These are phyloP conservation scores for Wallacemonas sp. DNA, from an alignment of 208 protist species.

Conservation along the genomic window DNA sequence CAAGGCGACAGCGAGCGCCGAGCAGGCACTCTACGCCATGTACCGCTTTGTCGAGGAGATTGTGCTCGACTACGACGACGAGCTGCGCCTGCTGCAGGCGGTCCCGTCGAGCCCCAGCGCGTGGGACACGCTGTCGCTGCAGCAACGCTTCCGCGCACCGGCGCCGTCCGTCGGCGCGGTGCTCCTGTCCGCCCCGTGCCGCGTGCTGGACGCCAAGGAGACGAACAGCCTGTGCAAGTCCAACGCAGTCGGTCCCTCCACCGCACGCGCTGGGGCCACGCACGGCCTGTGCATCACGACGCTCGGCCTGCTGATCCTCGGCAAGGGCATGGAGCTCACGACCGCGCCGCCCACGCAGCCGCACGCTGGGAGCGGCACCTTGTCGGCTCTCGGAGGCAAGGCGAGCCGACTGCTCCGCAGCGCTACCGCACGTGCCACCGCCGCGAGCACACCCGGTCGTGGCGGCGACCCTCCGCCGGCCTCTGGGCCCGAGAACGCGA, in stretches of 20 bases:
- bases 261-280: slow-evolving; percentile 16
- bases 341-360: neutral
- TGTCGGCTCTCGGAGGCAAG: slow-evolving; percentile 15
- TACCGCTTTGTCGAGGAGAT: slow-evolving; percentile 71
- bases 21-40: slow-evolving; percentile 31
- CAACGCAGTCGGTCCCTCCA: slow-evolving; percentile 5
- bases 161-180: slow-evolving; percentile 28
- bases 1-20: neutral
- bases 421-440: slow-evolving; percentile 12
- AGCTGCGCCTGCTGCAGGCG: slow-evolving; percentile 26
- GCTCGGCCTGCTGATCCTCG: slow-evolving; percentile 38
- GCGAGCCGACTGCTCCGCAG: slow-evolving; percentile 20
- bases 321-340: slow-evolving; percentile 22
- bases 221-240: neutral
- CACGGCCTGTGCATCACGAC: slow-evolving; percentile 39
- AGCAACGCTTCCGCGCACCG: slow-evolving; percentile 20
- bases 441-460: neutral
- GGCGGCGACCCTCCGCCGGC: neutral
- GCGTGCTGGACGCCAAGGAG: slow-evolving; percentile 37
- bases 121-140: slow-evolving; percentile 33
- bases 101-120: neutral
- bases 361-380: neutral
- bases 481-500: too few relatives aligned
- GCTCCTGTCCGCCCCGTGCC: slow-evolving; percentile 36
- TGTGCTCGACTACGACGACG: slow-evolving; percentile 63